A percentile compares a stretch with the other conserved stretches of the same genome.
Conservation (phyloP, 306 rosid species). For the Gynostemma pentaphyllum region DNA sequence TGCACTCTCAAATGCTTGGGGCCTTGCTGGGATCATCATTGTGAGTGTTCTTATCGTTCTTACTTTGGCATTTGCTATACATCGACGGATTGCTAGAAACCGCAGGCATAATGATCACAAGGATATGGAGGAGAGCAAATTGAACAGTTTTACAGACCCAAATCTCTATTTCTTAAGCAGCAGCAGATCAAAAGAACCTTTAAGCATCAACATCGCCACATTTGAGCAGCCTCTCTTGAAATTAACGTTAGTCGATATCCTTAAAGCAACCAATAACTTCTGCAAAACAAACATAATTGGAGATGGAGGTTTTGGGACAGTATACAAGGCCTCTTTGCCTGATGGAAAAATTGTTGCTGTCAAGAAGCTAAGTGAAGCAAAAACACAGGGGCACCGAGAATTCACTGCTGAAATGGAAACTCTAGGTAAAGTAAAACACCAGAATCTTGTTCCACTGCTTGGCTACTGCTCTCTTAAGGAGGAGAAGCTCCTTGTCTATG, state of each 20-base stretch:
- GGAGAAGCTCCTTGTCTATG: conserved; percentile 92
- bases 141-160: conserved; percentile 48
- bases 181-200: conserved; percentile 88
- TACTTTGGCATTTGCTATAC: conserved; percentile 34
- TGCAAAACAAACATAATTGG: conserved; percentile 92
- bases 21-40: conserved; percentile 49
- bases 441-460: conserved; percentile 70
- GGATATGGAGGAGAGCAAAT: conserved; percentile 49
- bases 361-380: conserved; percentile 87
- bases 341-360: conserved; percentile 74
- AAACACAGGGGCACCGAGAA: conserved; percentile 90
- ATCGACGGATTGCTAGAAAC: conserved; percentile 37
- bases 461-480: conserved; percentile 91
- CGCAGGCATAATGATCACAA: conserved; percentile 36
- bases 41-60: conserved; percentile 29
- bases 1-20: conserved; percentile 44
- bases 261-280: conserved; percentile 86
- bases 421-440: conserved; percentile 89
- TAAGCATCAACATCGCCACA: conserved; percentile 87
- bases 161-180: conserved; percentile 79
- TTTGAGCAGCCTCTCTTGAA: conserved; percentile 94
- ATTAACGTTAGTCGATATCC: conserved; percentile 59
- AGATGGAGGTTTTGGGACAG: conserved; percentile 98
- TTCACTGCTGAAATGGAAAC: conserved; percentile 98
- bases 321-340: conserved; percentile 80